Conservation (phyloP, 768 basidiomycete species). For the Hortiboletus campestris region DNA sequence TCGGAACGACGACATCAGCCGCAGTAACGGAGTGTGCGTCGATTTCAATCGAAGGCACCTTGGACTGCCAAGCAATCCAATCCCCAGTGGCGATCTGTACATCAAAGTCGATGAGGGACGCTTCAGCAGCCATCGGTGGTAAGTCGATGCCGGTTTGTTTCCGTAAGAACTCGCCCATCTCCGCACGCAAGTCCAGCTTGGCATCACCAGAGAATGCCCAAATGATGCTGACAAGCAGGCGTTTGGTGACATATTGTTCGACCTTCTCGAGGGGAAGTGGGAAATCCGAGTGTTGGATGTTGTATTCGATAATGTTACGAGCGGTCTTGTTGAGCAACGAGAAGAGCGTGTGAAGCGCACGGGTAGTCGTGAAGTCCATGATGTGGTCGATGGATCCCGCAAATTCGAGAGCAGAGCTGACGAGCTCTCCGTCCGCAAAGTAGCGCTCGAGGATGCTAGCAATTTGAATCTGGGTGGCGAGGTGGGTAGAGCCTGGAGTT, state of each 20-base stretch:
- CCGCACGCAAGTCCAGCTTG: slow-evolving; percentile 83
- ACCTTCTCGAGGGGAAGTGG: slow-evolving; percentile 81
- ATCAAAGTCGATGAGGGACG: slow-evolving; percentile 92
- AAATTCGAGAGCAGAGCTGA: slow-evolving; percentile 72
- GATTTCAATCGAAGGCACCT: slow-evolving; percentile 93
- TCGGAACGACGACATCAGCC: slow-evolving; percentile 95
- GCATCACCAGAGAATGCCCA: slow-evolving; percentile 99
- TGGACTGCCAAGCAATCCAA: slow-evolving; percentile 89
- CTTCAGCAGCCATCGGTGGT: slow-evolving; percentile 70
- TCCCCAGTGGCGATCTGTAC: slow-evolving; percentile 83
- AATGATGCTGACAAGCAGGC: slow-evolving; percentile 86
- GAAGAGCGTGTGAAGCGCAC: slow-evolving; percentile 94
- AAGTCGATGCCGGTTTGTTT: slow-evolving; percentile 87
- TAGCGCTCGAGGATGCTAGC: slow-evolving; percentile 74
- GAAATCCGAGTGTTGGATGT: slow-evolving; percentile 92
- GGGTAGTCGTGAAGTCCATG: slow-evolving; percentile 95
- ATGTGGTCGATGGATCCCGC: slow-evolving; percentile 92
- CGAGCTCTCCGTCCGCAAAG: slow-evolving; percentile 80
- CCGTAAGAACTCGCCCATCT: slow-evolving; percentile 85
- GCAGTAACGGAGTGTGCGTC: slow-evolving; percentile 96
- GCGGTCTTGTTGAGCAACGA: slow-evolving; percentile 95
- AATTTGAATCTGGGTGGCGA: slow-evolving; percentile 74
- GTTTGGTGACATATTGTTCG: slow-evolving; percentile 88
- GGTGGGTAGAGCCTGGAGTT: slow-evolving; percentile 54
- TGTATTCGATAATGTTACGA: slow-evolving; percentile 92